Base-by-base conservation (phyloP, 192 early-diverging fungal genomes). In the Coemansia sp. region DNA sequence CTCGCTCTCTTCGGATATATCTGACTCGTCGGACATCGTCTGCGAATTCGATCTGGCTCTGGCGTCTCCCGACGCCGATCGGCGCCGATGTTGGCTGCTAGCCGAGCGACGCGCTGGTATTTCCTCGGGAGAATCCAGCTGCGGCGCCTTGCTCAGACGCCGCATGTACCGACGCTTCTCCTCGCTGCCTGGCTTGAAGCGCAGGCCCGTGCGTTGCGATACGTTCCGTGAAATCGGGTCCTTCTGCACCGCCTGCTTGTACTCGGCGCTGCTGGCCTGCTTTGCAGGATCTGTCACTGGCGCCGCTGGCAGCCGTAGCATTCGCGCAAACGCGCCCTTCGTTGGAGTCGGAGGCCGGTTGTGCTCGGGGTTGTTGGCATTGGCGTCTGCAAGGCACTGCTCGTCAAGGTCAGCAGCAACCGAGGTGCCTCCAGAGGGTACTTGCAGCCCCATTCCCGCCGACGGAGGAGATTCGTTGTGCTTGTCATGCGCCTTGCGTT, bases 261-360 rank as follows among this genome's bases (percentile, higher is more conserved):
- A 66, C 77, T 73, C 69, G 38, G 76, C 67, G 62, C 55, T 78
- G 67, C 55, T 64, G 0, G 63, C 41, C 36, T 68, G 72, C 20
- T 26, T 48, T 20, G 62, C 55, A 21, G 72, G 51, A 23, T 72
- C 75, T 12, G 43, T 51, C 48, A 52, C 23, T 14, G 52, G 39
- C 2, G 70, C 57, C 20, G 49, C 24, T 1, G 72, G 74, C 10
- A 82, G 67, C 21, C 79, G 70, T 58, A 82, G 68, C 71, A 76
- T 76, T 14, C 79, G 74, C 14, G 74, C 58, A 38, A 82, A 73
- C 60, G 67, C 66, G n/a, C 60, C 45, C 65, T 82, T 82, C 24
- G 79, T 82, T 3, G 79, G 79, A 33, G 79, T 82, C 1, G 79
- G 79, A 61, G 79, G 79, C 15, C 79, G 79, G 71, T 82, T 76